These are phyloP conservation scores for Candida coquimbonensis DNA, from an alignment of 805 yeast genomes.

Conservation along the genomic window DNA sequence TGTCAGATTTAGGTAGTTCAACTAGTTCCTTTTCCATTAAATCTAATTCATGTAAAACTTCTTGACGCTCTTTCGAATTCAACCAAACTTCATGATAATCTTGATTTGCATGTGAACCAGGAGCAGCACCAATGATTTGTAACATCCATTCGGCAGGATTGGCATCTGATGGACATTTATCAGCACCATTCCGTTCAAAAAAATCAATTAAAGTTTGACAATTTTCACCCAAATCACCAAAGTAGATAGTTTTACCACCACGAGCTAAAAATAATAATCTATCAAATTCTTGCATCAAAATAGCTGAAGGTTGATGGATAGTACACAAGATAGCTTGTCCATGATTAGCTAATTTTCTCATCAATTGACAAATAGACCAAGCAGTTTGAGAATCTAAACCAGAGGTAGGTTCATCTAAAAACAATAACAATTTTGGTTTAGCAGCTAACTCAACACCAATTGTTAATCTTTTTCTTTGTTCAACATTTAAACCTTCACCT, in stretches of 20 bases:
- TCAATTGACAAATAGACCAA: slow-evolving; percentile 55
- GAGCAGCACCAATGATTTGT: slow-evolving; percentile 77
- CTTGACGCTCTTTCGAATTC: slow-evolving; percentile 54
- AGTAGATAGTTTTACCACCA: slow-evolving; percentile 71
- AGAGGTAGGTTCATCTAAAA: slow-evolving; percentile 63
- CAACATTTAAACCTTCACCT: slow-evolving; percentile 63
- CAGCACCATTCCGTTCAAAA: slow-evolving; percentile 61
- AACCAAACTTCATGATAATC: slow-evolving; percentile 76
- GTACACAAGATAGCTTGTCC: slow-evolving; percentile 68
- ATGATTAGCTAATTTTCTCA: slow-evolving; percentile 50
- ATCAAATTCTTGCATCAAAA: slow-evolving; percentile 70
- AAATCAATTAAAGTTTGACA: slow-evolving; percentile 52
- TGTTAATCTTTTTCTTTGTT: slow-evolving; percentile 59
- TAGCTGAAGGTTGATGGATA: slow-evolving; percentile 82
- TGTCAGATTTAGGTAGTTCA: slow-evolving; percentile 27
- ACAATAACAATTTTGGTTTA: slow-evolving; percentile 52
- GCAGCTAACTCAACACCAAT: slow-evolving; percentile 65
- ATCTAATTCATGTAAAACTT: slow-evolving; percentile 52
- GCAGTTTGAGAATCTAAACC: slow-evolving; percentile 65
- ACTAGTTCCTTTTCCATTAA: slow-evolving; percentile 55
- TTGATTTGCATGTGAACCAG: slow-evolving; percentile 66
- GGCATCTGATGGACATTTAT: slow-evolving; percentile 57
- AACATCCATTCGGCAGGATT: slow-evolving; percentile 93
- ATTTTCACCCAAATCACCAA: slow-evolving; percentile 64
- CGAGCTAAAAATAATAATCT: slow-evolving; percentile 59